Evolutionary conservation across 257 asterid species (phyloP).

Genomic region (Sherardia arvensis): DNA sequence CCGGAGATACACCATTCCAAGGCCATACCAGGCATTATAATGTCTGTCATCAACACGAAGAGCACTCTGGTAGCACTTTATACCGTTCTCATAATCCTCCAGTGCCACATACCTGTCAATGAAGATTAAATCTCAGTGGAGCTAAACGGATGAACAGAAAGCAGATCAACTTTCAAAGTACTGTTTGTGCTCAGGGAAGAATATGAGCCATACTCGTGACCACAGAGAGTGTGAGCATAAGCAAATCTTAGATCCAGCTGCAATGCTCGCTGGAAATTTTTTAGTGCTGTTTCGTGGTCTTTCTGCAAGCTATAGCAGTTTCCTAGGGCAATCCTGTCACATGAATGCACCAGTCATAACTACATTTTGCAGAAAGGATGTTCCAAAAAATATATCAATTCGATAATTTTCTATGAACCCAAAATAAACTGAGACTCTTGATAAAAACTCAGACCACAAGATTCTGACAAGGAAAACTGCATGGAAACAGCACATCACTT

Average conservation of each 20-base stretch:
- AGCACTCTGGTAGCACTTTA: constrained; percentile 75
- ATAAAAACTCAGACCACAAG: background rate
- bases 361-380: background rate
- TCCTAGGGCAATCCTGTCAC: constrained; percentile 89
- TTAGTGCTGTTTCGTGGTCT: constrained; percentile 90
- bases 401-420: background rate
- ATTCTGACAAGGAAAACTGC: background rate
- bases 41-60: constrained; percentile 77
- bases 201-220: constrained; percentile 68
- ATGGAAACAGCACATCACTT: background rate
- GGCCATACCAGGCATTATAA: constrained; percentile 98
- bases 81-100: constrained; percentile 89
- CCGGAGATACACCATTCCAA: constrained; percentile 89
- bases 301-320: constrained; percentile 92
- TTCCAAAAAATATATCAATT: background rate
- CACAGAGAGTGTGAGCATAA: constrained; percentile 87
- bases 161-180: background rate
- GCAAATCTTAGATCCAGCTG: constrained; percentile 83
- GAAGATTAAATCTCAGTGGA: constrained; percentile 11
- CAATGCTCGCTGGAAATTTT: constrained; percentile 87
- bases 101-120: constrained; percentile 66
- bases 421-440: background rate
- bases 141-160: constrained; percentile 1
- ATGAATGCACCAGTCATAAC: background rate
- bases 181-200: constrained; percentile 7